phyloP scores from a whole-genome alignment of 2,329 filamentous ascomycete species.

The Aspergillus piperis region DNA sequence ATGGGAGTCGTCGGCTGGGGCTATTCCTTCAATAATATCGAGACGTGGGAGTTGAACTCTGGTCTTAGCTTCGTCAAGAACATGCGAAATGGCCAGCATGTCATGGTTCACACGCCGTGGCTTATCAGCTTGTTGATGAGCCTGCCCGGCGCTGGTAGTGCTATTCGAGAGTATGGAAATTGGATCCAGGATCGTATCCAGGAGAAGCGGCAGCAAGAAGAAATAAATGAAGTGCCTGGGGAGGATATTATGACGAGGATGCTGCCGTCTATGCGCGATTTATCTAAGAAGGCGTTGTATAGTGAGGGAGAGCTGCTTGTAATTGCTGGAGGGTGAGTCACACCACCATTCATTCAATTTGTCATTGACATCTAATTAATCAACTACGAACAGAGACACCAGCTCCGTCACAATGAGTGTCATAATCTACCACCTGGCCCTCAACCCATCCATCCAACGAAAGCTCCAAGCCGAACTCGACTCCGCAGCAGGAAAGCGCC shows the following conservation, averaged over 20 bases:
- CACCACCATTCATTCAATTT: background rate
- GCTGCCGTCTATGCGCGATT: background rate
- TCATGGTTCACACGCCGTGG: background rate
- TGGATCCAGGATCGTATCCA: slow-evolving; percentile 2
- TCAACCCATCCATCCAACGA: background rate
- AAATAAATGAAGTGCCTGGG: background rate
- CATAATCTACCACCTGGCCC: background rate
- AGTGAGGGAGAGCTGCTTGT: slow-evolving; percentile 1
- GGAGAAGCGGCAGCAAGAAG: background rate
- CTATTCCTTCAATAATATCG: background rate
- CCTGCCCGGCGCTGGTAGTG: background rate
- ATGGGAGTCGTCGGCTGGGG: slow-evolving; percentile 1
- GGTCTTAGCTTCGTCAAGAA: background rate
- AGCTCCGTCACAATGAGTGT: background rate
- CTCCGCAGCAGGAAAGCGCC: no score
- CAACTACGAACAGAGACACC: background rate
- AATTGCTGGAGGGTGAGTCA: background rate
- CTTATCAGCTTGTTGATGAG: background rate
- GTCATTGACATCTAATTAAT: background rate
- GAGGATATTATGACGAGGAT: background rate
- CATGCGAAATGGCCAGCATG: background rate
- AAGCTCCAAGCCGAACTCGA: background rate
- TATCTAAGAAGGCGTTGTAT: background rate
- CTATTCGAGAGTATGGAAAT: background rate
- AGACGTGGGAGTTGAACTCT: background rate